These are phyloP conservation scores for Aristolochia californica DNA, from an alignment of 164 flowering plant species.

Conservation along the genomic window DNA sequence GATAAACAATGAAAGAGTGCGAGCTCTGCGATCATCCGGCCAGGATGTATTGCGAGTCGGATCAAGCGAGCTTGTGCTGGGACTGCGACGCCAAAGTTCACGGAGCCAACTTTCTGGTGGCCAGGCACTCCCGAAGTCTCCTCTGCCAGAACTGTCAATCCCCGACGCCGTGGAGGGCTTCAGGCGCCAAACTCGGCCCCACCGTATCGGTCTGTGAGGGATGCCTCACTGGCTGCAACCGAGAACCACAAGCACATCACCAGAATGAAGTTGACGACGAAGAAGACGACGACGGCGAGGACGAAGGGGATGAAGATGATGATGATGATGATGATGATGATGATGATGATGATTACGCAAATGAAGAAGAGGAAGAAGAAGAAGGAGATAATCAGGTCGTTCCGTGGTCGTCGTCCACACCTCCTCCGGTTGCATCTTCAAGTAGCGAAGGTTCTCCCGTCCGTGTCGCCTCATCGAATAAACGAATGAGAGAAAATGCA, in stretches of 20 bases:
- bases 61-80: constrained; percentile 69
- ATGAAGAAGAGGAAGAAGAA: constrained; percentile 9
- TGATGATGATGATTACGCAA: no score
- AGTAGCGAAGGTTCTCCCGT: constrained; percentile 17
- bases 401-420: constrained; percentile 27
- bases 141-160: constrained; percentile 52
- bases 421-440: constrained; percentile 20
- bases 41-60: constrained; percentile 65
- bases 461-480: constrained; percentile 4
- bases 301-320: constrained; percentile 4
- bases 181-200: constrained; percentile 44
- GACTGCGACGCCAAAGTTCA: constrained; percentile 71
- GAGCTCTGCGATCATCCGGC: constrained; percentile 54
- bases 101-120: constrained; percentile 68
- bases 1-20: constrained; percentile 36
- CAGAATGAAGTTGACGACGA: neutral
- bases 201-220: constrained; percentile 40
- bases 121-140: constrained; percentile 43
- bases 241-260: neutral
- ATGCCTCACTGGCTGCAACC: constrained; percentile 14
- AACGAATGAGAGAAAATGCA: constrained; percentile 26
- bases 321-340: constrained; percentile 9
- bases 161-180: constrained; percentile 60
- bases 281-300: constrained; percentile 7
- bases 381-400: constrained; percentile 34